Conservation (phyloP, 176 grass and related monocot species). For the Carex myosuroides region DNA sequence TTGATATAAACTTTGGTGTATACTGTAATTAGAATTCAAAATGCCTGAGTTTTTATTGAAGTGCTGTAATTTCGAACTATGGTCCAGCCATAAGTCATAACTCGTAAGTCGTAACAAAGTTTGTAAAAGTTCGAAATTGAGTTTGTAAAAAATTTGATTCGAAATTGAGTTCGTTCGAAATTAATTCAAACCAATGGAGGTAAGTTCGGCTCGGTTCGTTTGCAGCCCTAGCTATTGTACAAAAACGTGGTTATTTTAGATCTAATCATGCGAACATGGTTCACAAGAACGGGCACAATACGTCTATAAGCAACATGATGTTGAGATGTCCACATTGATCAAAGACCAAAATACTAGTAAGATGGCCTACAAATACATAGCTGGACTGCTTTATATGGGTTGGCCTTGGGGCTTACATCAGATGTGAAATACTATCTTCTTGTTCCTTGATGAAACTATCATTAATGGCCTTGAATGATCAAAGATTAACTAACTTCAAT, state of each 20-base stretch:
- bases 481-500: background rate
- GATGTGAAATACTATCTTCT: background rate
- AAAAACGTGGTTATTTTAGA: background rate
- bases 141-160: no score
- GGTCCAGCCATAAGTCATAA: no score
- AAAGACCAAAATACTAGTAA: background rate
- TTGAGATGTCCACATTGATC: background rate
- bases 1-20: no score
- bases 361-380: background rate
- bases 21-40: no score
- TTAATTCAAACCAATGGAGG: no score
- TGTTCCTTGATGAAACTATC: background rate
- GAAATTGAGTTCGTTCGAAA: no score
- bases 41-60: no score
- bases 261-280: background rate
- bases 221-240: background rate
- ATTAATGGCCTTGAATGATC: background rate
- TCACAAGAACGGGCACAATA: background rate
- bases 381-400: background rate
- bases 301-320: background rate
- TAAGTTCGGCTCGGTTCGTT: no score
- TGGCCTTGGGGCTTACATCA: conserved; percentile 4
- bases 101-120: no score
- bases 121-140: no score
- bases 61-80: no score